Evolutionary conservation across 495 filamentous ascomycete species (phyloP), one percentile per base, ranked within the genome.

Genomic region (Pseudomonodictys pantanalensis): DNA sequence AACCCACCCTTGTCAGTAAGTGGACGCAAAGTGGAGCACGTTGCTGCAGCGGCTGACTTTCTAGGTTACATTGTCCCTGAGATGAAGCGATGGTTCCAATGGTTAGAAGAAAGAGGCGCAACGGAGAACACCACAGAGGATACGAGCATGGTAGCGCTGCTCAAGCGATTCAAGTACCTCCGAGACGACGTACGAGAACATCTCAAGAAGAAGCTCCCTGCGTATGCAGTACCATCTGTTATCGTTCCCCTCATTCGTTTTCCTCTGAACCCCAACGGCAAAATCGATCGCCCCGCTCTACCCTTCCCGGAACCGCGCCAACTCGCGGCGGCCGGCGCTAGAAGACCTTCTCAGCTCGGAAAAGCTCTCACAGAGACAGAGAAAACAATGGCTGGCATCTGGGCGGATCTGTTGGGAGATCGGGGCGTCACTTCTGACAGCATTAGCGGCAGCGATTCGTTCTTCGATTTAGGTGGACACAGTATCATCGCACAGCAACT

Each of bases 231-330:
- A 0, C 93, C 93, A 0, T 82, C 81, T 0, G 79, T 92, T 30
- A 81, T 91, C 58, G 88, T 98, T 26, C 83, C 89, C 1, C 82
- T 98, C 22, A 79, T 81, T 48, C 85, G 86, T 38, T 81, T 97
- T 51, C 92, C 92, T 0, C 77, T 97, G 25, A 97, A 96, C 73
- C 92, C 92, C 12, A 97, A 97, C 64, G 92, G 91, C 58, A 97
- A 96, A 76, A 84, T 95, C 43, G 93, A 98, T 69, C 90, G 87
- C 73, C 90, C 90, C 5, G 87, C 85, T 1, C 79, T 98, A 39
- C 93, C 93, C 0, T 97, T 95, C 82, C 93, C 93, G 0, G 89
- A 92, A 70, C 85, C 83, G 10, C 80, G 80, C 2, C 84, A 90
- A 58, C 71, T 82, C 10, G 67, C 73, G 7, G 77, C 79, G 22